Conservation (phyloP, 1,284 basidiomycete species). For the Cerioporus squamosus region DNA sequence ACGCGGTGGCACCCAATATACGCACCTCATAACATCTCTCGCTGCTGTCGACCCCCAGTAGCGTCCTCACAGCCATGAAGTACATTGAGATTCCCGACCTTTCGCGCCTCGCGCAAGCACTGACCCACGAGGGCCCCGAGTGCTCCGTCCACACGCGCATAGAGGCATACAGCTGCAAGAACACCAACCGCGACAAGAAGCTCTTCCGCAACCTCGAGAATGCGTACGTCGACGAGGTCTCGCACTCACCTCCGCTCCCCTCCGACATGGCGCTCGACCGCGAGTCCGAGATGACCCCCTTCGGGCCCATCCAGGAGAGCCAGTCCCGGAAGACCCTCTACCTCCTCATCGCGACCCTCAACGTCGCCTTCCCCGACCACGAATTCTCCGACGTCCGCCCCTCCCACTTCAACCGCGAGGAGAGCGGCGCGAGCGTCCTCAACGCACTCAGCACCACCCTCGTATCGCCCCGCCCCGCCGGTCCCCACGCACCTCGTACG, state of each 20-base stretch:
- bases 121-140: conserved; percentile 87
- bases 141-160: conserved; percentile 92
- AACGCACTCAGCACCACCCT: conserved; percentile 83
- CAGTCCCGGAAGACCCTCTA: conserved; percentile 88
- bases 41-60: neutral
- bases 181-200: conserved; percentile 95
- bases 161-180: conserved; percentile 98
- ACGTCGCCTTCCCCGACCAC: conserved; percentile 97
- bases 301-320: conserved; percentile 77
- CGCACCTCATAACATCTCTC: neutral
- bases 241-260: conserved; percentile 71
- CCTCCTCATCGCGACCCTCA: conserved; percentile 95
- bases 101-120: conserved; percentile 79
- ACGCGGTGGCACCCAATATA: neutral
- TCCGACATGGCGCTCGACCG: conserved; percentile 69
- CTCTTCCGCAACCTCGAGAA: conserved; percentile 92
- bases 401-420: conserved; percentile 87
- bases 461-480: conserved; percentile 65
- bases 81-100: conserved; percentile 88
- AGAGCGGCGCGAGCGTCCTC: conserved; percentile 77
- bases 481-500: conserved; percentile 69
- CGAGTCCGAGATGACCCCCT: conserved; percentile 76
- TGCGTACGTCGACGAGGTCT: conserved; percentile 80
- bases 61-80: conserved; percentile 64
- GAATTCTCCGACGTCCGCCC: conserved; percentile 95